These are phyloP conservation scores for Pachyrhizus erosus DNA, from an alignment of 306 rosid genomes.

Conservation along the genomic window DNA sequence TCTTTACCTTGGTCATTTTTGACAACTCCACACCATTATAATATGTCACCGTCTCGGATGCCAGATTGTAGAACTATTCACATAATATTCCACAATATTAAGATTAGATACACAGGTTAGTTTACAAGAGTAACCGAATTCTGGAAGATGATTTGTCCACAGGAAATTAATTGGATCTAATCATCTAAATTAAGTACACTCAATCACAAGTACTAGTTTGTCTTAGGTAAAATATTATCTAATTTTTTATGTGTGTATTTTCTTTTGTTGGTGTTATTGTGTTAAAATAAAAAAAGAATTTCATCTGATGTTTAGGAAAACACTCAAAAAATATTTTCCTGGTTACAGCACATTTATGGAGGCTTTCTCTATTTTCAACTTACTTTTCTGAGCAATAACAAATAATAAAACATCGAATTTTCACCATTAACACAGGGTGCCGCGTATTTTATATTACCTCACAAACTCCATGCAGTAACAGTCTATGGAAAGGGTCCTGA, in stretches of 20 bases:
- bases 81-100: conserved; percentile 28
- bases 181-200: conserved; percentile 8
- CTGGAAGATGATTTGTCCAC: neutral
- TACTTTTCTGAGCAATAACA: conserved; percentile 14
- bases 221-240: neutral
- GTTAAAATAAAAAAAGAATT: neutral
- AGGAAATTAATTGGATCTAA: neutral
- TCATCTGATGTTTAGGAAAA: neutral
- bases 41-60: conserved; percentile 62
- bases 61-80: conserved; percentile 84
- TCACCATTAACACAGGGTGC: conserved; percentile 8
- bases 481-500: conserved; percentile 84
- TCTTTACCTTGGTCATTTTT: conserved; percentile 75
- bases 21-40: conserved; percentile 40
- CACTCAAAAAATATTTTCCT: neutral
- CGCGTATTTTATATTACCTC: conserved; percentile 66
- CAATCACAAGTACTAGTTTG: neutral
- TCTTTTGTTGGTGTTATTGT: neutral
- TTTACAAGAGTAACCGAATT: neutral
- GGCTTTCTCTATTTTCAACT: neutral
- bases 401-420: conserved; percentile 1
- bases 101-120: neutral
- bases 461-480: conserved; percentile 92
- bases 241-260: neutral
- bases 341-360: neutral